A percentile compares a stretch with the other conserved stretches of the same genome.
Conservation (phyloP, 305 asterid genomes). For the Petunia hybrid region DNA sequence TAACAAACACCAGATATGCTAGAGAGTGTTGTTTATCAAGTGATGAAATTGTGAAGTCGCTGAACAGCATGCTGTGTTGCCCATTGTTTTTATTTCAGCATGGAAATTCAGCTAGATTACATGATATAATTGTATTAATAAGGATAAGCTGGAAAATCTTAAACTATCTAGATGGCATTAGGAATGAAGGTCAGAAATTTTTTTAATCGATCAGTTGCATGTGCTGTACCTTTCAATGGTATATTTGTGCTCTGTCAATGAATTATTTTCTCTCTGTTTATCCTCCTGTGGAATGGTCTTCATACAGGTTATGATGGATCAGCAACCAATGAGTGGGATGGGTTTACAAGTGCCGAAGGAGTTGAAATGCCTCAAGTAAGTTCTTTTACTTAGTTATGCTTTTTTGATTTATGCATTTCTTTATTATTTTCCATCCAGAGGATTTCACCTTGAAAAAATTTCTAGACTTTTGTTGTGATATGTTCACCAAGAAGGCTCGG, state of each 20-base stretch:
- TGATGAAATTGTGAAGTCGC: neutral
- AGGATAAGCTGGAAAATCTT: neutral
- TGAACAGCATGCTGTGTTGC: neutral
- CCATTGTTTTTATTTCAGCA: neutral
- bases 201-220: neutral
- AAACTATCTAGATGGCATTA: neutral
- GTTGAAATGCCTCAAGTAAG: slow-evolving; percentile 47
- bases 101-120: neutral
- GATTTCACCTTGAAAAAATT: neutral
- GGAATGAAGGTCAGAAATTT: slow-evolving; percentile 8
- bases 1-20: neutral
- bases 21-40: neutral
- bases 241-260: neutral
- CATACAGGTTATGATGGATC: slow-evolving; percentile 44
- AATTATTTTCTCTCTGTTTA: neutral
- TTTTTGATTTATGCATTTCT: neutral
- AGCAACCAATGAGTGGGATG: slow-evolving; percentile 47
- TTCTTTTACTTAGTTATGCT: neutral
- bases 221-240: neutral
- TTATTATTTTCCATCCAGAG: neutral
- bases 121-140: neutral
- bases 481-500: neutral
- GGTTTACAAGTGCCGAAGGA: slow-evolving; percentile 43
- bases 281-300: neutral
- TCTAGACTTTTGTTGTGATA: neutral